These are phyloP conservation scores for Mariannaea sp. DNA, from an alignment of 2,329 filamentous ascomycete genomes.

Conservation along the genomic window DNA sequence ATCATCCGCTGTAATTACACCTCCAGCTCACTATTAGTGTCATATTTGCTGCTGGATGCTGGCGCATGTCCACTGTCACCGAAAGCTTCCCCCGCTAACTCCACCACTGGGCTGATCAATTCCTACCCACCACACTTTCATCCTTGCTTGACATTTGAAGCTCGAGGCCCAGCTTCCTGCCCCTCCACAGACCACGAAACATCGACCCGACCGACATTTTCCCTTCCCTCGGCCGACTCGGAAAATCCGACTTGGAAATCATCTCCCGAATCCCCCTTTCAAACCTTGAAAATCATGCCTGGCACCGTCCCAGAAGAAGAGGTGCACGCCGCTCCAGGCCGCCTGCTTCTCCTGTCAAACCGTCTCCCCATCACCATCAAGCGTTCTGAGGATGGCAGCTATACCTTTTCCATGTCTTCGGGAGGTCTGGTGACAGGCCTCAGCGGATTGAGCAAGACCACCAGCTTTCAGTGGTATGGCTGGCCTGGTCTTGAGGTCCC, in stretches of 20 bases:
- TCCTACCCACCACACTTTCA: slow-evolving; percentile 24
- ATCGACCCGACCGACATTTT: neutral
- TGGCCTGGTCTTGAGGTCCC: slow-evolving; percentile 95
- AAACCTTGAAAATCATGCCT: slow-evolving; percentile 42
- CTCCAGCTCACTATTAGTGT: slow-evolving; percentile 34
- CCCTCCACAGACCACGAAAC: slow-evolving; percentile 34
- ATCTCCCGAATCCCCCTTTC: neutral
- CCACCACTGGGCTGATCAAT: slow-evolving; percentile 36
- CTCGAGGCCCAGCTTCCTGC: slow-evolving; percentile 33
- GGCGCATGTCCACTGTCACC: no score
- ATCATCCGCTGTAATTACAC: slow-evolving; percentile 29
- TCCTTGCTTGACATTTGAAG: slow-evolving; percentile 20
- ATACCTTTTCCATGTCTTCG: slow-evolving; percentile 94
- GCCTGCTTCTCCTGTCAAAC: slow-evolving; percentile 88
- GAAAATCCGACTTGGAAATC: neutral
- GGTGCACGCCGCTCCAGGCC: slow-evolving; percentile 46
- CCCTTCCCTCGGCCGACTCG: no score
- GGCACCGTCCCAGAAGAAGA: slow-evolving; percentile 43
- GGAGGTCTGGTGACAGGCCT: slow-evolving; percentile 93
- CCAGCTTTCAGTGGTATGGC: slow-evolving; percentile 97
- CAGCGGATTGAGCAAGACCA: slow-evolving; percentile 88
- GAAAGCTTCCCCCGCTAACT: slow-evolving; percentile 37
- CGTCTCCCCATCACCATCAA: slow-evolving; percentile 97
- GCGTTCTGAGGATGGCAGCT: slow-evolving; percentile 86
- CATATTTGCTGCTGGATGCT: slow-evolving; percentile 31